Conservation (phyloP, 2,329 filamentous ascomycete genomes). For the Alternaria atra region DNA sequence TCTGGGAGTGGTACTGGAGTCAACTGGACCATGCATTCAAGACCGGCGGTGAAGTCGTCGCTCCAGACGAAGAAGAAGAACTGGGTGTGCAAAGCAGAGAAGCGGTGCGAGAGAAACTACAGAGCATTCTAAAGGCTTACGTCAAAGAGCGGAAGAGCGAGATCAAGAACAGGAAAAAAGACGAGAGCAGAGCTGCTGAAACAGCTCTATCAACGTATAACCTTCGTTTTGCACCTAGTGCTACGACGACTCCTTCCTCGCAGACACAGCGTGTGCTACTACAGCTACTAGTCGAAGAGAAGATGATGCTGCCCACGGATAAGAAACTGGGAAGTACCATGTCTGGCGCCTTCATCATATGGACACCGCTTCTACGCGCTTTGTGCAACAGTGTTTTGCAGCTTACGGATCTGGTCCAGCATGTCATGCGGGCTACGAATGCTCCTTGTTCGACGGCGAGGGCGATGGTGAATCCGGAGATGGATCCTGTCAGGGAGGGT, state of each 20-base stretch:
- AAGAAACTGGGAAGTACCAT: slow-evolving; percentile 47
- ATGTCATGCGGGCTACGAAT: slow-evolving; percentile 51
- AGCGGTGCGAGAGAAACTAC: slow-evolving; percentile 32
- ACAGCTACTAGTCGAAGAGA: slow-evolving; percentile 46
- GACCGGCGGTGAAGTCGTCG: background rate
- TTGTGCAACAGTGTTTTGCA: slow-evolving; percentile 51
- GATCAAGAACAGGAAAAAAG: slow-evolving; percentile 33
- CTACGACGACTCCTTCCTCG: slow-evolving; percentile 6
- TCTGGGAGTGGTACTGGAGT: slow-evolving; percentile 89
- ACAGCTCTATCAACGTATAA: slow-evolving; percentile 28
- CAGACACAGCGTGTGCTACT: slow-evolving; percentile 17
- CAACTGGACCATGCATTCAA: slow-evolving; percentile 54
- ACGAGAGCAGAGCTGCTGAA: slow-evolving; percentile 24
- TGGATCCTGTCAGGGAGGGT: slow-evolving; percentile 53
- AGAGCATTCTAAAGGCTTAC: slow-evolving; percentile 46
- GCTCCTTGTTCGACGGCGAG: background rate
- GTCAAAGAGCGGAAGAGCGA: slow-evolving; percentile 43
- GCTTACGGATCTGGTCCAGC: slow-evolving; percentile 44
- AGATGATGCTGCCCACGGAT: slow-evolving; percentile 49
- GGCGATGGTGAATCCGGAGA: slow-evolving; percentile 15
- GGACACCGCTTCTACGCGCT: slow-evolving; percentile 51
- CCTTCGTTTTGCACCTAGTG: slow-evolving; percentile 16
- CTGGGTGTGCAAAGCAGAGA: slow-evolving; percentile 13
- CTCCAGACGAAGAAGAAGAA: background rate
- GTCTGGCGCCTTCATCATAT: slow-evolving; percentile 57